phyloP scores from a whole-genome alignment of 2,329 filamentous ascomycete species.

The Pseudogymnoascus verrucosus region DNA sequence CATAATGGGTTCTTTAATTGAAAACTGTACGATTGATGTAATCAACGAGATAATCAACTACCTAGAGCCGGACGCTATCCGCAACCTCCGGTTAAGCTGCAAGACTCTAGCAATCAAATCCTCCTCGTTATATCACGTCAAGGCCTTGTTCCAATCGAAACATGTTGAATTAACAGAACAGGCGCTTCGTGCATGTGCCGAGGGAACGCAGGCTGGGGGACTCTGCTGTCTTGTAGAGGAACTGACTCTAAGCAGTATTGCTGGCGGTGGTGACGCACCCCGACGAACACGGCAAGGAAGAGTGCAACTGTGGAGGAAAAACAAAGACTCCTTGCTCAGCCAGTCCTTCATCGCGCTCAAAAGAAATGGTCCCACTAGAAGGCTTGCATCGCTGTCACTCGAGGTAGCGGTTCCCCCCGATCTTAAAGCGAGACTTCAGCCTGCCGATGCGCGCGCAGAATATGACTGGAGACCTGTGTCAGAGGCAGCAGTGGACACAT shows the following conservation, averaged over 20 bases:
- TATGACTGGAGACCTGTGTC: not conserved
- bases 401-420: not conserved
- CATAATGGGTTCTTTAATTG: not conserved
- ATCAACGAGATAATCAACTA: not conserved
- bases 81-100: not conserved
- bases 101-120: not conserved
- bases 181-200: not conserved
- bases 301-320: not conserved
- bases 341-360: not conserved
- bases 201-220: not conserved
- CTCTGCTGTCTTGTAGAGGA: not conserved
- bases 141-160: not conserved
- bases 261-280: not conserved
- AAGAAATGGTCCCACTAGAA: not conserved
- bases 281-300: not conserved
- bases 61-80: not conserved
- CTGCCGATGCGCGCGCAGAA: not conserved
- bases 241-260: not conserved
- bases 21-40: not conserved
- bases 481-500: not conserved
- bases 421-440: not conserved
- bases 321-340: not conserved
- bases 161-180: not conserved
- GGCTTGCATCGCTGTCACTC: not conserved
- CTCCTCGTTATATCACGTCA: not conserved